Evolutionary conservation across 2,329 filamentous ascomycete genomes (phyloP).

Genomic region (Xylariaceae sp.): DNA sequence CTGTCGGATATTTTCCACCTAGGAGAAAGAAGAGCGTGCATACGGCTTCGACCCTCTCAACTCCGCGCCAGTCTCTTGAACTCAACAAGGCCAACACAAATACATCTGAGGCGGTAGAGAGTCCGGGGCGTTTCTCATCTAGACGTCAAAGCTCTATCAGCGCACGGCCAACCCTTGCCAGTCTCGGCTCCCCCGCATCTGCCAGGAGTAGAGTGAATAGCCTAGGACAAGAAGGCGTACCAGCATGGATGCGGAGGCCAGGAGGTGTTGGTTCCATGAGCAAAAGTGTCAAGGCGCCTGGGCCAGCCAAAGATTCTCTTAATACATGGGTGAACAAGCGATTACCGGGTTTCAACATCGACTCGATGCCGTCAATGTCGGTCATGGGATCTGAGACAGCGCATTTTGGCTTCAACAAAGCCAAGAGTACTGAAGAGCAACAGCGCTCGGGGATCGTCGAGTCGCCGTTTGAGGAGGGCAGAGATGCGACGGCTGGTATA

Average conservation of each 20-base stretch:
- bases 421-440: conserved; percentile 29
- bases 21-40: conserved; percentile 77
- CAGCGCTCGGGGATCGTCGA: conserved; percentile 42
- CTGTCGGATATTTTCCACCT: conserved; percentile 88
- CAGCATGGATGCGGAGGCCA: conserved; percentile 71
- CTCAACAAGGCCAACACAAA: conserved; percentile 39
- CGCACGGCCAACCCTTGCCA: conserved; percentile 19
- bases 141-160: conserved; percentile 26
- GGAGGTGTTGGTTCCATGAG: conserved; percentile 84
- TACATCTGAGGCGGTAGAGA: conserved; percentile 24
- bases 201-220: conserved; percentile 27
- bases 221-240: conserved; percentile 26
- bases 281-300: conserved; percentile 66
- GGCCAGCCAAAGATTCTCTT: conserved; percentile 77
- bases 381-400: conserved; percentile 58
- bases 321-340: conserved; percentile 83
- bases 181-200: conserved; percentile 22
- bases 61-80: conserved; percentile 63
- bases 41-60: conserved; percentile 61
- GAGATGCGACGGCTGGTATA: conserved; percentile 31
- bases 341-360: conserved; percentile 71
- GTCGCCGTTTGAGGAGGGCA: conserved; percentile 45
- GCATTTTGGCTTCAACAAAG: conserved; percentile 45
- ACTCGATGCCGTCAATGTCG: conserved; percentile 63
- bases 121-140: conserved; percentile 25